These are phyloP conservation scores for Saccharomycopsis sp. DNA, from an alignment of 805 yeast genomes.

Conservation along the genomic window DNA sequence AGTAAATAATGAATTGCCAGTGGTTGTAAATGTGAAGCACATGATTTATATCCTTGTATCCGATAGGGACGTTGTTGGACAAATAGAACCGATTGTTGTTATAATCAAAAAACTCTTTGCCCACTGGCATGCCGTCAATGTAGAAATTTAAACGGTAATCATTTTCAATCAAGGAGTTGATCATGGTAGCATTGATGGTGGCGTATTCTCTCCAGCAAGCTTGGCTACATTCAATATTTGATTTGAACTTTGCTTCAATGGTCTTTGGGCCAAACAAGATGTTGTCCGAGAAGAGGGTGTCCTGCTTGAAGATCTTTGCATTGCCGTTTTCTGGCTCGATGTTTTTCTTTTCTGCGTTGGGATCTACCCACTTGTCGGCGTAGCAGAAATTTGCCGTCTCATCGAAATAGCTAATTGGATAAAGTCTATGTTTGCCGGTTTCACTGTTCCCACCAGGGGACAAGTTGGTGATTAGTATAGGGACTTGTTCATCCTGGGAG, in stretches of 20 bases:
- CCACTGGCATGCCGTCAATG: slow-evolving; percentile 27
- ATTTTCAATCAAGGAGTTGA: slow-evolving; percentile 25
- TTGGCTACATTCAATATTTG: slow-evolving; percentile 10
- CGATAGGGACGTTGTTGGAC: slow-evolving; percentile 26
- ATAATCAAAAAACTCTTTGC: slow-evolving; percentile 26
- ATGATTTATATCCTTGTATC: slow-evolving; percentile 25
- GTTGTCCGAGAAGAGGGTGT: slow-evolving; percentile 7
- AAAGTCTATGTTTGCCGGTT: slow-evolving; percentile 7
- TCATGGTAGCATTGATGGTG: slow-evolving; percentile 23
- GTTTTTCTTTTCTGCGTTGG: neutral
- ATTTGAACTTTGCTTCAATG: slow-evolving; percentile 8
- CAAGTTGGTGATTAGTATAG: slow-evolving; percentile 12
- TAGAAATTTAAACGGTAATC: slow-evolving; percentile 27
- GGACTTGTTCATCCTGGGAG: slow-evolving; percentile 11
- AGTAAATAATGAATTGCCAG: slow-evolving; percentile 26
- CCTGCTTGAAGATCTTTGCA: slow-evolving; percentile 5
- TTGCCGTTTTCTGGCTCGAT: neutral
- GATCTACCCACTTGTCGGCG: slow-evolving; percentile 7
- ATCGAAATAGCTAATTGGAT: slow-evolving; percentile 15
- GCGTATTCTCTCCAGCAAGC: slow-evolving; percentile 15
- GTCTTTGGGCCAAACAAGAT: slow-evolving; percentile 12
- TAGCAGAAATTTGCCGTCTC: slow-evolving; percentile 14
- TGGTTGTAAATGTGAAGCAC: slow-evolving; percentile 27
- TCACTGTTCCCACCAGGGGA: slow-evolving; percentile 20
- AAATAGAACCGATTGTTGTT: slow-evolving; percentile 25